Evolutionary conservation across 306 rosid genomes (phyloP), one percentile per base, ranked within the genome.

Genomic region (Luffa aegyptiaca): DNA sequence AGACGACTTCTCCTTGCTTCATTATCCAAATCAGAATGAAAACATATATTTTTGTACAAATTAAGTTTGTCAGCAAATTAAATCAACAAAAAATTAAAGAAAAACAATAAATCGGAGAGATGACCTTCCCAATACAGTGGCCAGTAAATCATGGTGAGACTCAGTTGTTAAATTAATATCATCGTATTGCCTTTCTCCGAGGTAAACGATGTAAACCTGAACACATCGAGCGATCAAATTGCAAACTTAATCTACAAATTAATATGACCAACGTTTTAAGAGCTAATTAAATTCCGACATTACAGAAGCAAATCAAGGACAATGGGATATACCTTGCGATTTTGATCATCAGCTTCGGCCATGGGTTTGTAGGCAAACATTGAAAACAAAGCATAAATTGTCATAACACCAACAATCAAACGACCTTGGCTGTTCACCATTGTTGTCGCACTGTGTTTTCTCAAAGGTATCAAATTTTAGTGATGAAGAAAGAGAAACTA

Each of bases 1-100:
- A 81, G 58, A 82, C 31, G 93, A 95, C 79, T 86, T 92, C 85
- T 89, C 91, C 82, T 90, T 88, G 93, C 97, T 92, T 83, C 86
- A 89, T 26, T 65, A 82, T 79, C 31, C 31, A 26, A 26, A 80
- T 82, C 11, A 52, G 5, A 5, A 53, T 13, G 8, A 0, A 53
- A 1, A 14, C 1, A 26, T 26, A 26, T 26, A 26, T 26, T 26
- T 10, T 49, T 49, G 10, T 13, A 53, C 18, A 39, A 39, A 39
- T 26, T 26, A 26, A 26, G 42, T 39, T 39, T 39, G 42, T 39
- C 42, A 39, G 42, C 4, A 39, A 39, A 39, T 39, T 26, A 26
- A 26, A 26, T 26, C 42, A 39, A 39, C 5, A 4, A 39, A 4
- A 39, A 3, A 39, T 3, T 39, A 39, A 39, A 3, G 8, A 45